Evolutionary conservation across 176 grass and related monocot species (phyloP), one percentile per base, ranked within the genome.

Genomic region (Lolium rigidum): DNA sequence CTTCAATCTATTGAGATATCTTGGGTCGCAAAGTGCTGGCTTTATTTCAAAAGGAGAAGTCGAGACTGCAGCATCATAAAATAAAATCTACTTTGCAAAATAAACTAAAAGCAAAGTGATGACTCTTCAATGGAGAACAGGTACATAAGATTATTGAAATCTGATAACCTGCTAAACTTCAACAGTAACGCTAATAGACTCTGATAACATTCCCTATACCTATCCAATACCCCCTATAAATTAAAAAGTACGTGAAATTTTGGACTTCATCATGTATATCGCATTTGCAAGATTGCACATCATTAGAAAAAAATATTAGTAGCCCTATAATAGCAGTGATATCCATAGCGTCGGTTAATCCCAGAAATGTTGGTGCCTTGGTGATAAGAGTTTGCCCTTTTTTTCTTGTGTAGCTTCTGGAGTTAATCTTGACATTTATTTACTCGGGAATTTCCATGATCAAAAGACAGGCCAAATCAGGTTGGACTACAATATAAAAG

Each of bases 221-320:
- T 41, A 52, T 41, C 48, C 50, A 38, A 22, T 52, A 37, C 41
- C 47, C 47, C 48, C 25, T 28, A 13, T 14, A 31, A 31, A 75
- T 51, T 28, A 26, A 28, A 52, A 74, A 75, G 10, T 24, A 22
- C 22, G 22, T 74, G 44, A 74, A 47, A 25, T 26, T 74, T 50
- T 74, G 21, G 21, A 50, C 21, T 62, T 62, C 39, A 62, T 79
- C 43, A 43, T 31, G 28, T 31, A 25, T 62, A 20, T 46, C 22
- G 22, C 46, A 82, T 69, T 67, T 39, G 63, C 55, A 69, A 82
- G 79, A 69, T 39, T 67, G 65, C 43, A 81, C 17, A 69, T 69
- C 47, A 82, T 69, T 70, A 70, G 26, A 68, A 10, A 55, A 38
- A 38, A 54, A 31, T 6, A 6, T 51, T 68, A 56, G 18, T 70